Percentiles rank a stretch among this genome's conserved stretches.
Conservation (phyloP, 768 basidiomycete species). For the Coprinellus micaceus region DNA sequence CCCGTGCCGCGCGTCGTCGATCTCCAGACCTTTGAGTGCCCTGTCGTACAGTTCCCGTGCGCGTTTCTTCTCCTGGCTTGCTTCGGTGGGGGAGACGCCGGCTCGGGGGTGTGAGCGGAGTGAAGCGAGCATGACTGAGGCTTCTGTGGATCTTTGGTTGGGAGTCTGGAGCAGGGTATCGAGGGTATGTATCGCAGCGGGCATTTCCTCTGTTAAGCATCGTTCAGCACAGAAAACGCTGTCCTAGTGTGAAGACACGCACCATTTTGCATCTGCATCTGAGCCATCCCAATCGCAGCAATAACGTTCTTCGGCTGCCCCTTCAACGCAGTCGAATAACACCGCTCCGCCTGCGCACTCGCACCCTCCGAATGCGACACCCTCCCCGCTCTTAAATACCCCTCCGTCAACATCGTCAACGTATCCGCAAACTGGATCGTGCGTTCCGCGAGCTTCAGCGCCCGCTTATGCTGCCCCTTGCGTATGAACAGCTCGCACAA, state of each 20-base stretch:
- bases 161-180: conserved; percentile 72
- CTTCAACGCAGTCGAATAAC: conserved; percentile 54
- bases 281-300: conserved; percentile 81
- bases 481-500: conserved; percentile 76
- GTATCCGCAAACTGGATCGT: conserved; percentile 94
- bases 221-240: background rate
- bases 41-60: conserved; percentile 84
- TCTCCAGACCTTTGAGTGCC: conserved; percentile 60
- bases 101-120: conserved; percentile 81
- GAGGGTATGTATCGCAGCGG: conserved; percentile 81
- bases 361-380: conserved; percentile 72
- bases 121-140: conserved; percentile 84
- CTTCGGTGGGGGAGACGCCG: conserved; percentile 71
- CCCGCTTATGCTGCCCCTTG: conserved; percentile 60
- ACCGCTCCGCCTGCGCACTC: conserved; percentile 59
- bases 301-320: conserved; percentile 71
- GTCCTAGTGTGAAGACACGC: conserved; percentile 7
- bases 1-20: conserved; percentile 49
- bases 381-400: conserved; percentile 79
- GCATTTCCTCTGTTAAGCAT: conserved; percentile 61
- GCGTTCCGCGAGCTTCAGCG: conserved; percentile 89
- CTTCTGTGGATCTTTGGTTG: conserved; percentile 72
- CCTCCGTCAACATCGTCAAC: conserved; percentile 77
- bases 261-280: conserved; percentile 85
- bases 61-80: conserved; percentile 61